Base-by-base conservation (phyloP, 495 filamentous ascomycete genomes). In the Aeminium ludgeri region DNA sequence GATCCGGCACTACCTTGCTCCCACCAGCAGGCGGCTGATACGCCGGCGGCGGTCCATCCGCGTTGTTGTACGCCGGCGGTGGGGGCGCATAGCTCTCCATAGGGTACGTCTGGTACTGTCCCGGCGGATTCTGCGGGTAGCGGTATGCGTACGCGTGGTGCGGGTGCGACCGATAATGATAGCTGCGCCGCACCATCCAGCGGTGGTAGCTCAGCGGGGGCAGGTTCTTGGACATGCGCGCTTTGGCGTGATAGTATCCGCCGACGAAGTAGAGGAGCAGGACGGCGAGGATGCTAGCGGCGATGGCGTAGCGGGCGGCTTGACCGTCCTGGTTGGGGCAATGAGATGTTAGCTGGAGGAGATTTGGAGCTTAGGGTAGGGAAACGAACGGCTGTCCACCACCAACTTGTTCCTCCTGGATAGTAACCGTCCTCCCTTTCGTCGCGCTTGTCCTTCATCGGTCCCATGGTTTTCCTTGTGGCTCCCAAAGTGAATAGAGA, bases 261-360 rank as follows among this genome's bases (percentile, higher is more conserved):
- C 74, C 54, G 23, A 81, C 51, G 47, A 68, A 46, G 41, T 76
- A 52, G 30, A 76, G 28, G 23, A 68, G 32, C 18, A 73, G 55
- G 36, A 67, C 38, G 35, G 59, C 66, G 43, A 78, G 67, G 35
- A 63, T 44, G 38, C 38, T 37, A 12, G 38, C 48, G 53, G 84
- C 70, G 32, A 85, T 55, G 20, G 65, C 65, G 69, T 76, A 86
- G 58, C 81, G 82, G 49, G 81, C 57, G 40, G 73, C 73, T 35
- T 66, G 53, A 31, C 69, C 78, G 19, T 61, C 65, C 74, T 79
- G 43, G 15, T 30, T 25, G 23, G 23, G 8, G 23, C 4, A 25
- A 8, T 25, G 23, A 25, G 23, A 8, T 25, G 23, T 25, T 25
- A 25, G 23, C 23, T 25, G 23, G 23, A 25, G 23, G 23, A 8